These are phyloP conservation scores for Mucor plumbeus DNA, from an alignment of 371 early-diverging fungal species.

Conservation along the genomic window DNA sequence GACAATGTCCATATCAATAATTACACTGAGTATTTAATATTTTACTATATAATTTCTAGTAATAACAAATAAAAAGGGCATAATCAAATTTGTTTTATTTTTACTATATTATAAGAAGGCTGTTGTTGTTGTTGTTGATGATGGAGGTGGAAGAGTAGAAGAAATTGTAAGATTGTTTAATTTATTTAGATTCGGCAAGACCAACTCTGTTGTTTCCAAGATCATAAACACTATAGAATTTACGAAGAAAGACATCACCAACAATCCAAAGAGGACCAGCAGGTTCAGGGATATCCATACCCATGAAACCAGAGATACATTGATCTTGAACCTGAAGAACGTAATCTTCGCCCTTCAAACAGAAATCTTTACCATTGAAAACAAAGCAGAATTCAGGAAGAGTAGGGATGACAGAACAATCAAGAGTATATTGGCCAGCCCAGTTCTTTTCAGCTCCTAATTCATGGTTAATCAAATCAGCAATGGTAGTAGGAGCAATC, in stretches of 20 bases:
- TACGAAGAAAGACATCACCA: conserved; percentile 93
- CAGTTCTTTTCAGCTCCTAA: conserved; percentile 93
- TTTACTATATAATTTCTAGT: too few relatives aligned
- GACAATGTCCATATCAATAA: too few relatives aligned
- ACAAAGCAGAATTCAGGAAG: conserved; percentile 81
- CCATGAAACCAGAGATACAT: conserved; percentile 95
- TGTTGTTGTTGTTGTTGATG: too few relatives aligned
- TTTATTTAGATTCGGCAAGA: conserved; percentile 53
- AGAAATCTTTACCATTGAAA: conserved; percentile 78
- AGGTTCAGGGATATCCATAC: conserved; percentile 82
- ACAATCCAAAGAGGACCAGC: conserved; percentile 65
- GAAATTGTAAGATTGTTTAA: background rate
- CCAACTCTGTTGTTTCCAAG: conserved; percentile 88
- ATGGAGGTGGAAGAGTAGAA: background rate
- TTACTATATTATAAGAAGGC: background rate
- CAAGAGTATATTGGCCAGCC: conserved; percentile 87
- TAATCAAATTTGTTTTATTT: too few relatives aligned
- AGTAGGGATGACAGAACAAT: conserved; percentile 66
- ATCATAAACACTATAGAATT: conserved; percentile 91
- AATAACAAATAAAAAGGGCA: too few relatives aligned
- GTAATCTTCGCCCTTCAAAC: conserved; percentile 68
- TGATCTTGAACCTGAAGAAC: conserved; percentile 79
- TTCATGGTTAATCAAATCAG: conserved; percentile 85
- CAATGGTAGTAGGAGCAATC: conserved; percentile 75
- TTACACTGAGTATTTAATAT: too few relatives aligned